A percentile compares a stretch with the other conserved stretches of the same genome.
Evolutionary conservation across 352 stramenopile genomes (phyloP).

Genomic region (Phytophthora uliginosa): DNA sequence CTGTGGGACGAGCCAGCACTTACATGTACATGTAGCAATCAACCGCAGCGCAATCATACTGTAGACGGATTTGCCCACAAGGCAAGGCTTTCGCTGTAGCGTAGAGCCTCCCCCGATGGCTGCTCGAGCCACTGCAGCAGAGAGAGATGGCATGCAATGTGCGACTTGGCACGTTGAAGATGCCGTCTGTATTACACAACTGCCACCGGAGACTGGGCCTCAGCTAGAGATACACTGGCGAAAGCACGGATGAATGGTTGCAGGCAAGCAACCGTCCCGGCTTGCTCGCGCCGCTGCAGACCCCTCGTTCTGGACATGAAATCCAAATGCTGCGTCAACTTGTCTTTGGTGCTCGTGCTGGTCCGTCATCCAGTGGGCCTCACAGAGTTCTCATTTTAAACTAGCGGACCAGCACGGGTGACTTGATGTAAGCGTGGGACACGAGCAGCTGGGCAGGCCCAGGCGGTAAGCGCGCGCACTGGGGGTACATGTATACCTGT

Average conservation of each 20-base stretch:
- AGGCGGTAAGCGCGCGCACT: conserved; percentile 33
- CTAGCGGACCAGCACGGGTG: not conserved
- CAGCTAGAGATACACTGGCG: not conserved
- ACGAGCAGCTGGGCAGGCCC: conserved; percentile 14
- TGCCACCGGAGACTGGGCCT: conserved; percentile 3
- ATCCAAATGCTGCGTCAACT: conserved; percentile 10
- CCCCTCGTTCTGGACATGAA: conserved; percentile 15
- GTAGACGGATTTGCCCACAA: conserved; percentile 12
- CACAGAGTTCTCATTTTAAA: not conserved
- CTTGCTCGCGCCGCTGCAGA: not conserved
- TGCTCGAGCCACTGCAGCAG: not conserved
- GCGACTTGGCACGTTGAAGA: conserved; percentile 5
- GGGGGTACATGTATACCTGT: not conserved
- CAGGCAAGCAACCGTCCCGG: not conserved
- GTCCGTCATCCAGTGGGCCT: not conserved
- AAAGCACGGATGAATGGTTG: not conserved
- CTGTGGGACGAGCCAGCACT: not conserved
- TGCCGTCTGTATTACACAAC: conserved; percentile 5
- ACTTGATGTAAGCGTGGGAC: conserved; percentile 11
- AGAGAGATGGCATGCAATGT: not conserved
- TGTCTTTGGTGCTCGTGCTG: conserved; percentile 30
- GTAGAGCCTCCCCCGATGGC: not conserved
- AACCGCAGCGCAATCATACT: conserved; percentile 5
- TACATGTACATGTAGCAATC: conserved; percentile 20
- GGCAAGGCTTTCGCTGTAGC: no score